These are phyloP conservation scores for Penicillium sp. DNA, from an alignment of 2,329 filamentous ascomycete species.

Conservation along the genomic window DNA sequence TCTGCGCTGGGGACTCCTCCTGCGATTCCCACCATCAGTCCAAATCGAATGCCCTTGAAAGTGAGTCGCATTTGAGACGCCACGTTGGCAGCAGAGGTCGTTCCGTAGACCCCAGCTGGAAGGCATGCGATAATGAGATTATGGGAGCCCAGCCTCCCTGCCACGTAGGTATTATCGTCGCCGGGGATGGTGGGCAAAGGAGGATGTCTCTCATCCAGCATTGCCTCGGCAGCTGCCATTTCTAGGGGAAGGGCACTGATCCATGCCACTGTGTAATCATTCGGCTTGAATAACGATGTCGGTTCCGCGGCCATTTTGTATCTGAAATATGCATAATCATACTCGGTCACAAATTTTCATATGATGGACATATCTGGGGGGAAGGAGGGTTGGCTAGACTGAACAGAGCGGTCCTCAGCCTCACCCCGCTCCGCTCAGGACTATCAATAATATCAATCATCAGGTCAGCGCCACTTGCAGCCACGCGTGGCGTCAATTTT, in stretches of 20 bases:
- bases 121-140: conserved; percentile 37
- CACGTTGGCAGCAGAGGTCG: conserved; percentile 37
- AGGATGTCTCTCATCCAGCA: background rate
- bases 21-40: conserved; percentile 52
- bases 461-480: background rate
- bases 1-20: conserved; percentile 32
- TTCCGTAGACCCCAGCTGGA: conserved; percentile 38
- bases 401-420: background rate
- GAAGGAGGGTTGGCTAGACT: background rate
- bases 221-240: conserved; percentile 1
- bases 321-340: background rate
- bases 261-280: conserved; percentile 2
- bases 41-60: conserved; percentile 38
- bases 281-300: background rate
- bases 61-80: conserved; percentile 37
- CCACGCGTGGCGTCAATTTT: background rate
- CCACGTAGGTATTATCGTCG: background rate
- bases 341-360: background rate
- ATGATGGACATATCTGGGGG: background rate
- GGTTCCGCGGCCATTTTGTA: background rate
- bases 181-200: background rate
- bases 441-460: background rate
- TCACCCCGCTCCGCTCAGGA: background rate
- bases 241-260: background rate
- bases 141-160: conserved; percentile 15